Conservation (phyloP, 2,329 filamentous ascomycete genomes). For the Aureobasidium sp. region DNA sequence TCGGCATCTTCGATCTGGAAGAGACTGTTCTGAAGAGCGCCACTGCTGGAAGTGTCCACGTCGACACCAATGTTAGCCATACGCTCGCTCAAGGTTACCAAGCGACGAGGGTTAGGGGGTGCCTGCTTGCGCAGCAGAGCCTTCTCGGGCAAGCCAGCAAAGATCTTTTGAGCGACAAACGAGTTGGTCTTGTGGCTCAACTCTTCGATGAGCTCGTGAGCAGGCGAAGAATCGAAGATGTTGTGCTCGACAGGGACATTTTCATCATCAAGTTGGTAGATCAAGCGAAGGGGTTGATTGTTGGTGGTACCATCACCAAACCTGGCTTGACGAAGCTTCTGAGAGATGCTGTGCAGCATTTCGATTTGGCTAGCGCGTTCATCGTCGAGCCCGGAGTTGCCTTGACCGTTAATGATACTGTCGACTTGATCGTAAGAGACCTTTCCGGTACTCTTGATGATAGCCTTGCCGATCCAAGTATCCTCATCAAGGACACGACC, state of each 20-base stretch:
- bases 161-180: slow-evolving; percentile 79
- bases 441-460: slow-evolving; percentile 87
- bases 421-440: slow-evolving; percentile 82
- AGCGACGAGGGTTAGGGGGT: slow-evolving; percentile 76
- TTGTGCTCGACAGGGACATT: slow-evolving; percentile 96
- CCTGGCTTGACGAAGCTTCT: slow-evolving; percentile 84
- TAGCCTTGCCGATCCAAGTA: slow-evolving; percentile 86
- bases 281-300: slow-evolving; percentile 76
- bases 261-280: slow-evolving; percentile 94
- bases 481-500: slow-evolving; percentile 76
- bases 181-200: slow-evolving; percentile 88
- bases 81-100: slow-evolving; percentile 84
- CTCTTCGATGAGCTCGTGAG: slow-evolving; percentile 92
- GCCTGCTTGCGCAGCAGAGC: slow-evolving; percentile 83
- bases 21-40: slow-evolving; percentile 84
- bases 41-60: slow-evolving; percentile 83
- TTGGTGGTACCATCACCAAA: slow-evolving; percentile 67
- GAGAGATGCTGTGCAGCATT: slow-evolving; percentile 70
- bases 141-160: slow-evolving; percentile 75
- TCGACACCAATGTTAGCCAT: slow-evolving; percentile 89
- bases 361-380: slow-evolving; percentile 70
- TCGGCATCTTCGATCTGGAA: slow-evolving; percentile 88
- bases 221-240: slow-evolving; percentile 83
- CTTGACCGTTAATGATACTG: slow-evolving; percentile 61
- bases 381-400: slow-evolving; percentile 52